Evolutionary conservation across 495 filamentous ascomycete species (phyloP), one percentile per base, ranked within the genome.

Genomic region (Hyaloscypha bicolor): DNA sequence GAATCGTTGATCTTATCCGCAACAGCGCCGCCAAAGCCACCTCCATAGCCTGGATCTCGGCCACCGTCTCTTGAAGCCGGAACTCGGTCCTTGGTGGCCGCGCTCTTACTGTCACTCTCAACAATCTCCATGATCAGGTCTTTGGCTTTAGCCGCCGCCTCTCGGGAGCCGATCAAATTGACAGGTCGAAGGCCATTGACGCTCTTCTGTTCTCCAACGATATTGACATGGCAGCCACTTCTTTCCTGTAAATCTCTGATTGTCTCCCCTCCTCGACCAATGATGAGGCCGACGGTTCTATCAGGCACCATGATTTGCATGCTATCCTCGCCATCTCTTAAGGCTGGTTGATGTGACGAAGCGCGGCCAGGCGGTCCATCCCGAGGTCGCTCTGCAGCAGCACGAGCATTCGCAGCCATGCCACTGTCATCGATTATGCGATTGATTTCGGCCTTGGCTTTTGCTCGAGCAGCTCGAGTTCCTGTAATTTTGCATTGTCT

Each of bases 221-320:
- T 94, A 76, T 95, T 95, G 65, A 95, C 91, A 76, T 95, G 92
- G 70, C 92, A 95, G 2, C 87, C 89, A 69, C 90, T 93, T 63
- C 91, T 85, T 73, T 95, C 92, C 74, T 95, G 92, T 16, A 94
- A 86, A 76, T 97, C 94, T 39, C 94, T 88, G 68, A 94, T 94
- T 6, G 92, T 94, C 77, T 94, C 91, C 32, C 91, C 91, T 25
- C 91, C 91, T 55, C 92, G 87, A 29, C 91, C 91, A 68, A 94
- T 94, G 67, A 94, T 94, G 35, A 94, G 80, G 63, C 91, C 91
- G 62, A 94, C 91, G 3, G 91, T 94, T 65, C 91, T 85, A 77
- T 94, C 92, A n/a, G 92, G 92, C 9, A 95, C 92, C 88, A 94
- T 92, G 67, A 95, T 93, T 76, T 93, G 89, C 55, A 88, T 85